phyloP scores from a whole-genome alignment of 2,329 filamentous ascomycete species.

The Teratosphaeria viscida region DNA sequence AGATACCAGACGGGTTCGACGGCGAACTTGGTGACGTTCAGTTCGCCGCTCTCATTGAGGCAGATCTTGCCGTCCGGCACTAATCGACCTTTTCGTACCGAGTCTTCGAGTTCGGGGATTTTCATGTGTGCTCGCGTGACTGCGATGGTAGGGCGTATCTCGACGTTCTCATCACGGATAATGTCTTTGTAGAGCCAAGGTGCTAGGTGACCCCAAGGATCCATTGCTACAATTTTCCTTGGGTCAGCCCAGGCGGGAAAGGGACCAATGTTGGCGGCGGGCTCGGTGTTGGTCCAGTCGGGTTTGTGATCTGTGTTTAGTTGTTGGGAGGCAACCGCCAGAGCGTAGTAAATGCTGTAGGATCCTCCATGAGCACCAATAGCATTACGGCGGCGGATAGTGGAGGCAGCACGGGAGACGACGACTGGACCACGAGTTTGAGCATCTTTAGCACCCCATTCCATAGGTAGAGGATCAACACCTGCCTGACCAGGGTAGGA shows the following conservation, averaged over 20 bases:
- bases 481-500: slow-evolving; percentile 92
- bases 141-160: slow-evolving; percentile 77
- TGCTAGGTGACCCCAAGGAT: slow-evolving; percentile 79
- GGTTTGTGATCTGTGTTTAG: slow-evolving; percentile 71
- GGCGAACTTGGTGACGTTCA: slow-evolving; percentile 91
- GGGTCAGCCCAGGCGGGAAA: slow-evolving; percentile 82
- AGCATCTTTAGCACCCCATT: slow-evolving; percentile 75
- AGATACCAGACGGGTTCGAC: slow-evolving; percentile 71
- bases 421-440: slow-evolving; percentile 73
- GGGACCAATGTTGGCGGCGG: slow-evolving; percentile 77
- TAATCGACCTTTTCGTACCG: slow-evolving; percentile 68
- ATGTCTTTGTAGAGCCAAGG: slow-evolving; percentile 73
- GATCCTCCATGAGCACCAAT: slow-evolving; percentile 74
- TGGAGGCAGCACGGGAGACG: slow-evolving; percentile 65
- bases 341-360: slow-evolving; percentile 89
- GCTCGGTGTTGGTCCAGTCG: slow-evolving; percentile 77
- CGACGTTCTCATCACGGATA: slow-evolving; percentile 68
- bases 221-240: slow-evolving; percentile 96
- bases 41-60: slow-evolving; percentile 72
- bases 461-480: slow-evolving; percentile 79
- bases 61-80: slow-evolving; percentile 79
- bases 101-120: slow-evolving; percentile 86
- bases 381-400: slow-evolving; percentile 68
- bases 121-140: slow-evolving; percentile 92
- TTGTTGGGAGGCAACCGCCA: slow-evolving; percentile 85